A percentile compares a stretch with the other conserved stretches of the same genome.
Conservation (phyloP, 169 alveolate genomes). For the Eimeria necatrix region DNA sequence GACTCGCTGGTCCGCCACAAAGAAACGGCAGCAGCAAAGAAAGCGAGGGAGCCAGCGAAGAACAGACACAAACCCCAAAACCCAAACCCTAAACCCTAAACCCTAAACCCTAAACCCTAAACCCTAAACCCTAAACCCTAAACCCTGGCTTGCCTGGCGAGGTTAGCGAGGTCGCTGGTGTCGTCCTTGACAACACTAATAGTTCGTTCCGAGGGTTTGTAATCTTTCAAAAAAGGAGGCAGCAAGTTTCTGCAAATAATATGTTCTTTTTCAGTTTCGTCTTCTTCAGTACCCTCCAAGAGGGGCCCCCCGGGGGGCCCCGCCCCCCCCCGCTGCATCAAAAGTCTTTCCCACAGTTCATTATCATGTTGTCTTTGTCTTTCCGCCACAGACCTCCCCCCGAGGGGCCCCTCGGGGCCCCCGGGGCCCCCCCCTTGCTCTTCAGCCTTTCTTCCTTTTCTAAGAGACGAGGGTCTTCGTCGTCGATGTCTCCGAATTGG, state of each 20-base stretch:
- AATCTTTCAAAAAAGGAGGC: conserved; percentile 84
- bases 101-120: no score
- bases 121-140: no score
- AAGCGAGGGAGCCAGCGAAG: neutral
- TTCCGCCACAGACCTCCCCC: conserved; percentile 15
- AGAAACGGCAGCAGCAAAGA: neutral
- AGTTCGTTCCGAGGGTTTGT: conserved; percentile 74
- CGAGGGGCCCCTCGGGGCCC: conserved; percentile 5
- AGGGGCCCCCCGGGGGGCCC: conserved; percentile 30
- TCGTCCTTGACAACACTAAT: conserved; percentile 96
- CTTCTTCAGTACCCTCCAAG: conserved; percentile 26
- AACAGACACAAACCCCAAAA: neutral
- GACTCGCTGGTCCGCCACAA: conserved; percentile 90
- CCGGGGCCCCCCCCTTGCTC: conserved; percentile 5
- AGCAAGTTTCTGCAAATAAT: conserved; percentile 79
- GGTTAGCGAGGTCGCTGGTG: conserved; percentile 97
- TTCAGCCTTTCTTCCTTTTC: conserved; percentile 73
- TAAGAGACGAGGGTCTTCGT: conserved; percentile 36
- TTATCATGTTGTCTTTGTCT: conserved; percentile 68
- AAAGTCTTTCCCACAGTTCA: conserved; percentile 76
- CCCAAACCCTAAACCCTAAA: neutral
- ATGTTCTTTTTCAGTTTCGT: conserved; percentile 64
- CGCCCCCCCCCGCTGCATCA: conserved; percentile 64
- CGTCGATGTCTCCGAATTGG: conserved; percentile 63
- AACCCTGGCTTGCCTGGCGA: conserved; percentile 95